These are phyloP conservation scores for Fremontodendron californicum DNA, from an alignment of 345 rosid species.

Conservation along the genomic window DNA sequence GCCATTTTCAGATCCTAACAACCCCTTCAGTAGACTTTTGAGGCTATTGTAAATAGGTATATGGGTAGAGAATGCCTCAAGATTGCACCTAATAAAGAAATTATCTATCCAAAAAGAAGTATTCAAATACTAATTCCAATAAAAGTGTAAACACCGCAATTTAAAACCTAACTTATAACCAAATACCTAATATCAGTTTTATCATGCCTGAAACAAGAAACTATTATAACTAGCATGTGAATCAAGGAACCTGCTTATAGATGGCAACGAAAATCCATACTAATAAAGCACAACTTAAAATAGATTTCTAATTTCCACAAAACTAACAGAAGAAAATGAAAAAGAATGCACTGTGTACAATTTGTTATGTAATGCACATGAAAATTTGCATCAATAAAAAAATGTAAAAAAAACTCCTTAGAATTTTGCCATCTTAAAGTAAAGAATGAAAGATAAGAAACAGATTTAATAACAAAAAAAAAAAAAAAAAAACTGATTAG, in stretches of 20 bases:
- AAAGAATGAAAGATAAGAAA: conserved; percentile 4
- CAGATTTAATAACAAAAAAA: background rate
- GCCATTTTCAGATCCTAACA: conserved; percentile 2
- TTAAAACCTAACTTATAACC: background rate
- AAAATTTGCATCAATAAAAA: background rate
- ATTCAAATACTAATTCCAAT: background rate
- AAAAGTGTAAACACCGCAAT: background rate
- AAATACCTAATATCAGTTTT: background rate
- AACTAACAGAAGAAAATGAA: conserved; percentile 3
- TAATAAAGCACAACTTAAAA: background rate
- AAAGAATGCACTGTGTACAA: conserved; percentile 3
- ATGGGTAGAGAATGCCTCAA: background rate
- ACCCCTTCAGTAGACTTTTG: background rate
- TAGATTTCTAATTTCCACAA: background rate
- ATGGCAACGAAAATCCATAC: background rate
- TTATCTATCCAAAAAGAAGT: background rate
- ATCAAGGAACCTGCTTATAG: background rate
- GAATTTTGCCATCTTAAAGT: background rate
- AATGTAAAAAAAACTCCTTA: background rate
- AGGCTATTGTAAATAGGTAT: background rate
- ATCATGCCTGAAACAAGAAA: background rate
- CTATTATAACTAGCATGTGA: background rate
- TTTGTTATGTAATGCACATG: background rate
- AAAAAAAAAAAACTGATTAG: background rate
- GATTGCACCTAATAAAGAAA: background rate